phyloP scores from a whole-genome alignment of 495 filamentous ascomycete species.

The Cairneyella variabilis region DNA sequence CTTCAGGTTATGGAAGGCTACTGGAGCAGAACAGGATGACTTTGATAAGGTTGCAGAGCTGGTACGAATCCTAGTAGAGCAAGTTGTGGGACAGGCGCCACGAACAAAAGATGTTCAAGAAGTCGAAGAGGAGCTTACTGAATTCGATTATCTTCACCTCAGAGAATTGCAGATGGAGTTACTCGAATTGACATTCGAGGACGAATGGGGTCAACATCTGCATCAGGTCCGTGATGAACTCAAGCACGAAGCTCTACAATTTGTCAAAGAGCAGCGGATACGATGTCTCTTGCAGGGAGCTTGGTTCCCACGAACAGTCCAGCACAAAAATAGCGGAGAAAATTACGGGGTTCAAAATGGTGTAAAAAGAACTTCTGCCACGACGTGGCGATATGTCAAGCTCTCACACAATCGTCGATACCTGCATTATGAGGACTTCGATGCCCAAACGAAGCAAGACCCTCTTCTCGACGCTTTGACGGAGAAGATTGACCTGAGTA shows the following conservation, averaged over 20 bases:
- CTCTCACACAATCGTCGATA: slow-evolving; percentile 88
- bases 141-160: slow-evolving; percentile 73
- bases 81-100: slow-evolving; percentile 78
- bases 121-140: slow-evolving; percentile 81
- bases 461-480: slow-evolving; percentile 70
- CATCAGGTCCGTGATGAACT: slow-evolving; percentile 88
- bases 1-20: slow-evolving; percentile 87
- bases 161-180: slow-evolving; percentile 94
- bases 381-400: slow-evolving; percentile 74
- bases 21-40: slow-evolving; percentile 77
- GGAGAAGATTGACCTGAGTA: slow-evolving; percentile 86
- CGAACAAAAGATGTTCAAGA: slow-evolving; percentile 84
- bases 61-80: slow-evolving; percentile 85
- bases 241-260: slow-evolving; percentile 86
- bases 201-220: slow-evolving; percentile 89
- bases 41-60: slow-evolving; percentile 91
- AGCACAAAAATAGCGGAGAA: slow-evolving; percentile 35
- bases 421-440: slow-evolving; percentile 90
- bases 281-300: slow-evolving; percentile 84
- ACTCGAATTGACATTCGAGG: slow-evolving; percentile 85
- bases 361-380: slow-evolving; percentile 29
- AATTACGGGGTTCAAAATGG: slow-evolving; percentile 13
- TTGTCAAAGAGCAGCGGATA: slow-evolving; percentile 94
- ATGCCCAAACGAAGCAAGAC: slow-evolving; percentile 54
- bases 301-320: slow-evolving; percentile 70